Evolutionary conservation across 2,329 filamentous ascomycete genomes (phyloP).

Genomic region (Paracoccidioides lutzii): DNA sequence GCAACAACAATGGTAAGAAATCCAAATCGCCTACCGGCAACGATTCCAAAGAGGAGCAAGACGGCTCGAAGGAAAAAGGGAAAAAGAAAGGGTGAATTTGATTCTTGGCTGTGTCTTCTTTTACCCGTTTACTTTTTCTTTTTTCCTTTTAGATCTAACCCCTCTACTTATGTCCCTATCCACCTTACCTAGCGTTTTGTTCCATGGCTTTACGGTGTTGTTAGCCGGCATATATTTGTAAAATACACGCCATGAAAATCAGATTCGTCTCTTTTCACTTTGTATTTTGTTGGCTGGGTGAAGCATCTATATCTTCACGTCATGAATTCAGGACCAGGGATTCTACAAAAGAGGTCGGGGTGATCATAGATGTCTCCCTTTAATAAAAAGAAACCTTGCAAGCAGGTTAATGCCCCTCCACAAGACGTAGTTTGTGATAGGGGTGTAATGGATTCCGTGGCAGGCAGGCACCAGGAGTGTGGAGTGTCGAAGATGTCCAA

Average conservation of each 20-base stretch:
- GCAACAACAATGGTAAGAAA: constrained; percentile 42
- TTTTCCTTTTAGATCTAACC: not conserved
- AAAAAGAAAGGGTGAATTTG: constrained; percentile 42
- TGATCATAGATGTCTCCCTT: too few relatives aligned
- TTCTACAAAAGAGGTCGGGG: too few relatives aligned
- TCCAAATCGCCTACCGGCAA: constrained; percentile 32
- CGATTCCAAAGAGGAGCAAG: constrained; percentile 45
- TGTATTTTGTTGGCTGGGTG: not conserved
- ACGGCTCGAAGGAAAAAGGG: constrained; percentile 45
- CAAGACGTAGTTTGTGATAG: too few relatives aligned
- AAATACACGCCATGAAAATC: constrained; percentile 1
- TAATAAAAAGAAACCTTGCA: too few relatives aligned
- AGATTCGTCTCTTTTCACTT: not conserved
- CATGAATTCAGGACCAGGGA: too few relatives aligned
- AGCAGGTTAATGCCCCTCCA: too few relatives aligned
- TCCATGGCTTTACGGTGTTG: not conserved
- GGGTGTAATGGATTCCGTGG: too few relatives aligned
- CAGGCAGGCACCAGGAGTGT: too few relatives aligned
- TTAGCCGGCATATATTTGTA: not conserved
- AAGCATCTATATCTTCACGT: constrained; percentile 6
- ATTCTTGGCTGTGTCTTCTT: not conserved
- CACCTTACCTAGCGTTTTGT: not conserved
- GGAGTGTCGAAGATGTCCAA: too few relatives aligned
- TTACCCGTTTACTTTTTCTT: not conserved
- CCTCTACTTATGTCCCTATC: not conserved